phyloP scores from a whole-genome alignment of 176 grass and related monocot species.

The Musa troglodytarum region DNA sequence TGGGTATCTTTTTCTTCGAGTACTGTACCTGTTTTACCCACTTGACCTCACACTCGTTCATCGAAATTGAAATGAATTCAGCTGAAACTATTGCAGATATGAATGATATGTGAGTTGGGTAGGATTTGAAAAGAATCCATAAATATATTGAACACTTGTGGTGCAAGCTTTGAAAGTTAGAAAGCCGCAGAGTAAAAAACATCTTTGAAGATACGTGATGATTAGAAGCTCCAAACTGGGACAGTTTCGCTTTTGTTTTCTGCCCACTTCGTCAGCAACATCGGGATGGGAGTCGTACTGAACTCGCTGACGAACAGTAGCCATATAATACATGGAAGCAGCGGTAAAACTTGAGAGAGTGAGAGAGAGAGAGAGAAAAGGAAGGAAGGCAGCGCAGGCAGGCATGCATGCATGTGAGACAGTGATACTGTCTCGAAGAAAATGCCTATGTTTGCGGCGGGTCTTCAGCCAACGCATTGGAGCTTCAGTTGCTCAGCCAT shows the following conservation, averaged over 20 bases:
- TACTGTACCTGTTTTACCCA: too few relatives aligned
- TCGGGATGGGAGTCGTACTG: conserved; percentile 1
- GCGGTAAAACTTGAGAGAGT: not conserved
- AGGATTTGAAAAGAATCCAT: too few relatives aligned
- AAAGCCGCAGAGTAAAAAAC: not conserved
- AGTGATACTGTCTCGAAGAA: not conserved
- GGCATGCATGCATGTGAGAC: not conserved
- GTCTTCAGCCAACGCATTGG: conserved; percentile 10
- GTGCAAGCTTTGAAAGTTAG: not conserved
- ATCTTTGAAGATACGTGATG: conserved; percentile 16
- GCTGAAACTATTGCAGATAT: too few relatives aligned
- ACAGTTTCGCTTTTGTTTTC: conserved; percentile 5
- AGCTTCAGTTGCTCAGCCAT: not conserved
- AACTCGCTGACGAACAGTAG: not conserved
- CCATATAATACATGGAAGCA: not conserved
- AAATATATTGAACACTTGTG: too few relatives aligned
- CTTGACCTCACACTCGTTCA: too few relatives aligned
- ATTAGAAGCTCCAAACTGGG: not conserved
- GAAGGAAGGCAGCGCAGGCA: not conserved
- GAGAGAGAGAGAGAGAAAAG: not conserved
- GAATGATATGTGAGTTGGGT: too few relatives aligned
- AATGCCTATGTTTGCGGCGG: conserved; percentile 28
- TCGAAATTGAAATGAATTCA: too few relatives aligned
- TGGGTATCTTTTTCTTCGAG: too few relatives aligned
- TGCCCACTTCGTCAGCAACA: not conserved